Percentiles rank a stretch among this genome's conserved stretches.
phyloP scores from a whole-genome alignment of 305 asterid species.

The Plantago coronopus region DNA sequence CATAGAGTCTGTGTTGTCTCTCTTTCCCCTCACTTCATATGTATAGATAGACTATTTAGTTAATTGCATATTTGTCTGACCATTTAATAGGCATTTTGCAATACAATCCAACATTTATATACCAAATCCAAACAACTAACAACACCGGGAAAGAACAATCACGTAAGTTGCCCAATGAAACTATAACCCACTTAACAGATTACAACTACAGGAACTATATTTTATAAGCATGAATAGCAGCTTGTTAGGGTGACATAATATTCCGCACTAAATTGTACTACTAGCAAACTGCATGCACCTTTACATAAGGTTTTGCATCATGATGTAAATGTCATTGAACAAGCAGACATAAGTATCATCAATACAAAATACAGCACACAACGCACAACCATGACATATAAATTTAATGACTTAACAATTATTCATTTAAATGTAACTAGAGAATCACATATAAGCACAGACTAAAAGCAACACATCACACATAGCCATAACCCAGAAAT shows the following conservation, averaged over 20 bases:
- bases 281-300: background rate
- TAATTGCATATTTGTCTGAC: background rate
- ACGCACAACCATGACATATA: background rate
- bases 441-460: background rate
- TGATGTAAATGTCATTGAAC: background rate
- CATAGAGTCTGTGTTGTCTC: background rate
- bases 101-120: background rate
- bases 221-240: background rate
- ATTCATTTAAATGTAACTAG: conserved; percentile 22
- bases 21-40: background rate
- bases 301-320: background rate
- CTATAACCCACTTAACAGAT: background rate
- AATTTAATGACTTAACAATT: background rate
- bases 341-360: background rate
- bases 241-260: background rate
- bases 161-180: background rate
- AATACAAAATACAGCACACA: background rate
- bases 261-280: background rate
- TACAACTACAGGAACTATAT: background rate
- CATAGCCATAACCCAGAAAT: background rate
- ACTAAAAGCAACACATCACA: background rate
- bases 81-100: background rate
- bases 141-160: background rate
- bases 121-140: background rate
- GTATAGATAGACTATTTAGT: background rate